Evolutionary conservation across 192 early-diverging fungal genomes (phyloP), one percentile per base, ranked within the genome.

Genomic region (Coemansia sp.): DNA sequence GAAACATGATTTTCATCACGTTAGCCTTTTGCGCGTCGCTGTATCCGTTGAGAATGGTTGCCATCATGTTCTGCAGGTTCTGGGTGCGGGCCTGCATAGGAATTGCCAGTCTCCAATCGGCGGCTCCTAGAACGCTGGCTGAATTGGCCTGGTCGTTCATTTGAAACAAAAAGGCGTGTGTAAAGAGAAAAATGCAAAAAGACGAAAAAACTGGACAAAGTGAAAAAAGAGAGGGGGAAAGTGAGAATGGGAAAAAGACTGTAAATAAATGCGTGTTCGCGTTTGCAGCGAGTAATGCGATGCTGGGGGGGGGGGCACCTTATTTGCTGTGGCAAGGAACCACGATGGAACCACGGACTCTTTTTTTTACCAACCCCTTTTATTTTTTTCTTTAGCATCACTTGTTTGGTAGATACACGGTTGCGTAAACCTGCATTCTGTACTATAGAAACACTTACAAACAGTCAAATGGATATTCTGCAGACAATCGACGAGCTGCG

Each of bases 391-490:
- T 15, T 15, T n/a, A 53, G 51, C 51, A 53, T 10, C 39, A 40
- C 39, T n/a, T n/a, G n/a, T n/a, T n/a, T n/a, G n/a, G n/a, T n/a
- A n/a, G n/a, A n/a, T n/a, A n/a, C n/a, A n/a, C n/a, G n/a, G n/a
- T n/a, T n/a, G n/a, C n/a, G n/a, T n/a, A n/a, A n/a, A n/a, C n/a
- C n/a, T n/a, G n/a, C n/a, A n/a, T n/a, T n/a, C n/a, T n/a, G n/a
- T n/a, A n/a, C n/a, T n/a, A n/a, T n/a, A n/a, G n/a, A n/a, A n/a
- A n/a, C n/a, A n/a, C n/a, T n/a, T n/a, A n/a, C n/a, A n/a, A n/a
- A n/a, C n/a, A n/a, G n/a, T n/a, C n/a, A n/a, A n/a, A 75, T 75
- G 73, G 73, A 66, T 14, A 69, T 75, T 50, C 49, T 46, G 43
- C 38, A 43, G 10, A 57, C 55, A 11, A 43, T 75, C 12, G 27